Base-by-base conservation (phyloP, 73 alveolate species). In the Durusdinium trenchii region DNA sequence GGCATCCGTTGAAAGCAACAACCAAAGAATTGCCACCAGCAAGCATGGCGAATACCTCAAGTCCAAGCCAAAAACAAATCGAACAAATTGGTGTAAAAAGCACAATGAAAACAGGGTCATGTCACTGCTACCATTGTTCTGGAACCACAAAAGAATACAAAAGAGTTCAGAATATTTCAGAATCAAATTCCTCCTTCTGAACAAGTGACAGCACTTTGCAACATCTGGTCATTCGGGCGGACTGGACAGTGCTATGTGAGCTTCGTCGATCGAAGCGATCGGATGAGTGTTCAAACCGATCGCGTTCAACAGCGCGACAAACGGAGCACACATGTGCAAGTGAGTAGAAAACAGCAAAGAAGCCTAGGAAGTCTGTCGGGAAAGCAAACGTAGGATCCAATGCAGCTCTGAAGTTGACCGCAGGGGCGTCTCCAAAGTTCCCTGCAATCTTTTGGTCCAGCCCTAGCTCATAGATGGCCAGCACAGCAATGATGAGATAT, bases 41-140 rank as follows among this genome's bases (percentile, higher is more conserved):
- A 81, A 81, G 36, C 67, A 23, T 0, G 91, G 91, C 91, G 91
- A 46, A 48, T 81, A 81, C 91, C 91, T 81, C 52, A 64, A 9
- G 9, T 6, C 45, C 79, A 35, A 35, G 6, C 6, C 79, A 18
- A 64, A 23, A 57, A 23, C n/a, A n/a, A n/a, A n/a, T 57, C 32
- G 69, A 57, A 57, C 69, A 57, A 23, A 57, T 16, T 23, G 69
- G 12, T 57, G 69, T 12, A 57, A 57, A 57, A 16, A 57, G 12
- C 69, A 16, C 23, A 35, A 64, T 6, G 42, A 64, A 64, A 9
- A 64, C 6, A 64, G 42, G 10, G 79, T 64, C 9, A 18, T 6
- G 79, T 64, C 10, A 26, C 9, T 23, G 42, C 79, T 35, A 64
- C 38, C 79, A 6, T 9, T 6, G 12, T 16, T 23, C 79, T 18